Base-by-base conservation (phyloP, 2,329 filamentous ascomycete species). In the Thelonectria discophora region DNA sequence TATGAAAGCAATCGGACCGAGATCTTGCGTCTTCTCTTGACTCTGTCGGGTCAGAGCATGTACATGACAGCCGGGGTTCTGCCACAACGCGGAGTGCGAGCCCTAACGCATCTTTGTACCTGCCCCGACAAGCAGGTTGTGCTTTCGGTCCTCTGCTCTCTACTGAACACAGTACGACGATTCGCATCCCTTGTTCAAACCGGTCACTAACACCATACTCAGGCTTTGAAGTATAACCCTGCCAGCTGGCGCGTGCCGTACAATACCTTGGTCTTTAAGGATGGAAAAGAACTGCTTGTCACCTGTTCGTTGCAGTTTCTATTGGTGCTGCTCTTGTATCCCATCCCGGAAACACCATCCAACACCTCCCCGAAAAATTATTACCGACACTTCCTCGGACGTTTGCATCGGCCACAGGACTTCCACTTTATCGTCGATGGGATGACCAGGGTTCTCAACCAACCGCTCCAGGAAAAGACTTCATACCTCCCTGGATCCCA, bases 381-480 rank as follows among this genome's bases (percentile, higher is more conserved):
- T 73, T 98, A 96, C 75, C 90, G 95, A 15, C 93, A 97, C 76
- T 97, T 96, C 68, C 86, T 97, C 30, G 92, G 95, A 30, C 88
- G 94, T 39, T 79, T 99, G 47, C 95, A 98, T 78, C 88, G 95
- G 48, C 92, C 94, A 1, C 93, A 97, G 75, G 95, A 99, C 75
- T 98, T 99, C 72, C 95, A 99, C 75, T 99, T 99, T 74, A 88
- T 98, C 21, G 92, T 96, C 11, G 94, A 97, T 74, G 94, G 94
- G 50, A 97, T 97, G 90, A 94, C 90, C 1, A 88, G 93, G 69
- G 92, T 98, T 49, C 81, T 99, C 52, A 95, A 96, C 69, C 94
- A 97, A 69, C 94, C 94, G 21, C 88, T 97, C 64, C 93, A 97
- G 78, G 90, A 93, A 45, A 96, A 93, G 60, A 86, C 87, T 11